A percentile compares a stretch with the other conserved stretches of the same genome.
Evolutionary conservation across 1,284 basidiomycete species (phyloP).

Genomic region (Pseudozyma tsukubaensis): DNA sequence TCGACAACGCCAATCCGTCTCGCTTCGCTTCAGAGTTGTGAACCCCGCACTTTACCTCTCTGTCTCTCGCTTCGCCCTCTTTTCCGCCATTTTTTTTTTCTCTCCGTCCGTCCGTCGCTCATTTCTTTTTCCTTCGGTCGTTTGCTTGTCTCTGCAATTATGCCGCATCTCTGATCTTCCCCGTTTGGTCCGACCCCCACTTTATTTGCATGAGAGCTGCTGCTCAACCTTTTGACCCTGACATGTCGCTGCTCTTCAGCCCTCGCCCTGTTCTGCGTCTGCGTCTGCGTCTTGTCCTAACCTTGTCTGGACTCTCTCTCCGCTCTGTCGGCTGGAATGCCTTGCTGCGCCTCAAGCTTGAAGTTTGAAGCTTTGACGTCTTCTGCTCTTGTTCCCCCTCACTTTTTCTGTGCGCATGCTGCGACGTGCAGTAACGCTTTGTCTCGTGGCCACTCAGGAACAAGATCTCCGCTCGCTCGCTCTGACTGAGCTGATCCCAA

Average conservation of each 20-base stretch:
- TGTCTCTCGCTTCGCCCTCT: no score
- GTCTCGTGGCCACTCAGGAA: slow-evolving; percentile 19
- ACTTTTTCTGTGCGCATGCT: background rate
- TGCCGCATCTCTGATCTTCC: background rate
- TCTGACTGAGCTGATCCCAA: background rate
- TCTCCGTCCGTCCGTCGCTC: slow-evolving; percentile 1
- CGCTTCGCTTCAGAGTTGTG: no score
- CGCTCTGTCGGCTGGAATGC: no score
- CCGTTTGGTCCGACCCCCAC: slow-evolving; percentile 13
- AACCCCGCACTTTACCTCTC: no score
- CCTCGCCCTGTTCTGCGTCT: slow-evolving; percentile 1
- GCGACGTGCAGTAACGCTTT: background rate
- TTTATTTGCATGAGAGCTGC: slow-evolving; percentile 7
- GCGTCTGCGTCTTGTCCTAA: slow-evolving; percentile 1
- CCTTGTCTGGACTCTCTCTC: background rate
- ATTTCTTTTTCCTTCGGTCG: background rate
- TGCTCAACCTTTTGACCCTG: slow-evolving; percentile 4
- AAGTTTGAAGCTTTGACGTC: background rate
- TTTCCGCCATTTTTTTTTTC: no score
- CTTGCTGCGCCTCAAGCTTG: background rate
- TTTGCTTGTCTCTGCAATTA: slow-evolving; percentile 1
- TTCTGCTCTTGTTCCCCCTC: background rate
- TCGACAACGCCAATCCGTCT: no score
- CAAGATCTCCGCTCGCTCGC: slow-evolving; percentile 7
- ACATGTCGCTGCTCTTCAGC: background rate